Percentiles rank a stretch among this genome's conserved stretches.
Evolutionary conservation across 2,329 filamentous ascomycete genomes (phyloP).

Genomic region (Alternaria viburni): DNA sequence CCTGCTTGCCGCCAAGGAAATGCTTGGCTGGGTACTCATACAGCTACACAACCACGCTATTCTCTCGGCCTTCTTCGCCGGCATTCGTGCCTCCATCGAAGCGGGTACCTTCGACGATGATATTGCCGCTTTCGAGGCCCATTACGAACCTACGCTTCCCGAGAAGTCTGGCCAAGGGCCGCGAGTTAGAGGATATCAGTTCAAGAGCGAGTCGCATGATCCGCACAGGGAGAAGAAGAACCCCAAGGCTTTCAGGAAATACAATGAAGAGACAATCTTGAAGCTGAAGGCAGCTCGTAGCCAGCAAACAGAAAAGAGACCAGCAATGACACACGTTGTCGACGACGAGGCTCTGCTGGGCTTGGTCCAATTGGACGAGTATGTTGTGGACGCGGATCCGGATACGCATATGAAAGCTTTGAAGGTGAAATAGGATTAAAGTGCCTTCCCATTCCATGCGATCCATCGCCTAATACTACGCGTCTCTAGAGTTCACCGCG

Average conservation of each 20-base stretch:
- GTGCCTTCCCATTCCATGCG: neutral
- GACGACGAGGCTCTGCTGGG: constrained; percentile 44
- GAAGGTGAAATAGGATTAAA: constrained; percentile 29
- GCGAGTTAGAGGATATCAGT: constrained; percentile 45
- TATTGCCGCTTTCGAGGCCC: constrained; percentile 64
- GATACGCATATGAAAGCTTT: constrained; percentile 21
- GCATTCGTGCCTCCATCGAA: constrained; percentile 69
- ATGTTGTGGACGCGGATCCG: constrained; percentile 14
- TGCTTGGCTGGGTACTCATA: constrained; percentile 92
- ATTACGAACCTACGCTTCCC: constrained; percentile 76
- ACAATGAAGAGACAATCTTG: constrained; percentile 31
- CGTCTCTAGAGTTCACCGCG: neutral
- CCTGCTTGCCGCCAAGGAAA: constrained; percentile 87
- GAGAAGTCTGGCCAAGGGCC: constrained; percentile 78
- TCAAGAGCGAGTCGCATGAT: constrained; percentile 37
- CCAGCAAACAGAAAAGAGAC: constrained; percentile 36
- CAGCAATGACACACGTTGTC: constrained; percentile 35
- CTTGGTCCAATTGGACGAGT: constrained; percentile 29
- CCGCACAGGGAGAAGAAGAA: constrained; percentile 40
- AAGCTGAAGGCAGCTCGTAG: constrained; percentile 38
- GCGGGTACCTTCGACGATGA: constrained; percentile 62
- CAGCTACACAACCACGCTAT: constrained; percentile 89
- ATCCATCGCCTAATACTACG: neutral
- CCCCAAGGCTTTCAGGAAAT: constrained; percentile 38
- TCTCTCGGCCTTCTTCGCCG: constrained; percentile 74